A percentile compares a stretch with the other conserved stretches of the same genome.
Evolutionary conservation across 1,284 basidiomycete species (phyloP).

Genomic region (Fistulinella cinereoalba): DNA sequence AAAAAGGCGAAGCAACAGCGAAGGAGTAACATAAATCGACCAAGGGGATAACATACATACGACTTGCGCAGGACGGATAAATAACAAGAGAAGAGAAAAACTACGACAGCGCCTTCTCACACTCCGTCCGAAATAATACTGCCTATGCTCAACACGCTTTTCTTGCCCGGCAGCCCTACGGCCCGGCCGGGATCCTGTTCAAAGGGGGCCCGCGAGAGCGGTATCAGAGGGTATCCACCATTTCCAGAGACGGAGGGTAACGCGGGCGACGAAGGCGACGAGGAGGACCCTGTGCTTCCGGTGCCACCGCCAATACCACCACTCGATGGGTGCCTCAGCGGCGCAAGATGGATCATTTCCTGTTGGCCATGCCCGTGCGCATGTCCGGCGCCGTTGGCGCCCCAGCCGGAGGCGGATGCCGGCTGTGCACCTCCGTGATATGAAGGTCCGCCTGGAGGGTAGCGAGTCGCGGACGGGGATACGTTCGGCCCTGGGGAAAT

Average conservation of each 20-base stretch:
- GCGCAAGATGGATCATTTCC: slow-evolving; percentile 57
- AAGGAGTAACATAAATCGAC: too few species aligned
- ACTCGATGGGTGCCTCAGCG: slow-evolving; percentile 36
- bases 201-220: slow-evolving; percentile 29
- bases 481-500: slow-evolving; percentile 22
- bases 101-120: slow-evolving; percentile 2
- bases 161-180: slow-evolving; percentile 43
- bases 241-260: slow-evolving; percentile 15
- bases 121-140: slow-evolving; percentile 58
- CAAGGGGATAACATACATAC: too few species aligned
- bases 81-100: too few species aligned
- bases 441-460: too few species aligned
- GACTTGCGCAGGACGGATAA: too few species aligned
- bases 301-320: slow-evolving; percentile 8
- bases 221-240: slow-evolving; percentile 33
- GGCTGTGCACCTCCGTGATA: neutral
- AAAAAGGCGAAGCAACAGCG: too few species aligned
- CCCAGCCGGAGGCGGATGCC: neutral
- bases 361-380: slow-evolving; percentile 17
- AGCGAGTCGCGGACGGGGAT: slow-evolving; percentile 18
- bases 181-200: slow-evolving; percentile 34
- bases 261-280: slow-evolving; percentile 29
- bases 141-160: slow-evolving; percentile 69
- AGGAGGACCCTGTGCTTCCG: slow-evolving; percentile 16
- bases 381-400: slow-evolving; percentile 15